A percentile compares a stretch with the other conserved stretches of the same genome.
Evolutionary conservation across 331 rosid species (phyloP).

Genomic region (Spiraea crenata): DNA sequence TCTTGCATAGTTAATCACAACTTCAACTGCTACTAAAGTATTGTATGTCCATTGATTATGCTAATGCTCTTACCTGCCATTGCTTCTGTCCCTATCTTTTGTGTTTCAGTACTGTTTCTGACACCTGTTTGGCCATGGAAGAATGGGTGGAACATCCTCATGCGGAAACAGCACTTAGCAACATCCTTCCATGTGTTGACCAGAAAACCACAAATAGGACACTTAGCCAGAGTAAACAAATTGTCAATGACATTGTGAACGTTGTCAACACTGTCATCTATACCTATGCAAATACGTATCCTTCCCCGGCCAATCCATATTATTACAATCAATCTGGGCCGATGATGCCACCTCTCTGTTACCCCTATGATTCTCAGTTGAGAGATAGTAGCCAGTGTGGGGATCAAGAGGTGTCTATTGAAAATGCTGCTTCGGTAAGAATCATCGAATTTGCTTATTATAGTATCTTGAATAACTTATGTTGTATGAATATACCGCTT

Average conservation of each 20-base stretch:
- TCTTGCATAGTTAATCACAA: not conserved
- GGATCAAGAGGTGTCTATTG: slow-evolving; percentile 65
- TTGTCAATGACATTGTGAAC: slow-evolving; percentile 56
- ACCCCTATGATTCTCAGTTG: slow-evolving; percentile 66
- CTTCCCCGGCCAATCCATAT: slow-evolving; percentile 31
- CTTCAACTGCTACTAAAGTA: not conserved
- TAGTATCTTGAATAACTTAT: not conserved
- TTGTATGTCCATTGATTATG: not conserved
- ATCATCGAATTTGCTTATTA: slow-evolving; percentile 9
- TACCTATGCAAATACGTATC: slow-evolving; percentile 51
- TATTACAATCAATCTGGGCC: slow-evolving; percentile 94
- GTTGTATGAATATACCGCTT: not conserved
- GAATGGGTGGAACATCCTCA: slow-evolving; percentile 94
- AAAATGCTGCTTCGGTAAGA: slow-evolving; percentile 80
- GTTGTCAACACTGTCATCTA: slow-evolving; percentile 73
- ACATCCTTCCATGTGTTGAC: slow-evolving; percentile 92
- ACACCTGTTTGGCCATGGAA: slow-evolving; percentile 94
- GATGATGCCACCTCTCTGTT: slow-evolving; percentile 71
- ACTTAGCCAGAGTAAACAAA: slow-evolving; percentile 71
- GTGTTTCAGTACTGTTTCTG: slow-evolving; percentile 74
- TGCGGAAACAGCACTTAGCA: slow-evolving; percentile 79
- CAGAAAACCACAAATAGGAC: slow-evolving; percentile 80
- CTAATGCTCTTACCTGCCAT: not conserved
- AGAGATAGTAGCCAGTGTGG: slow-evolving; percentile 65
- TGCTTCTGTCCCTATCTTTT: not conserved